These are phyloP conservation scores for Endoconidiophora polonica DNA, from an alignment of 2,329 filamentous ascomycete species.

Conservation along the genomic window DNA sequence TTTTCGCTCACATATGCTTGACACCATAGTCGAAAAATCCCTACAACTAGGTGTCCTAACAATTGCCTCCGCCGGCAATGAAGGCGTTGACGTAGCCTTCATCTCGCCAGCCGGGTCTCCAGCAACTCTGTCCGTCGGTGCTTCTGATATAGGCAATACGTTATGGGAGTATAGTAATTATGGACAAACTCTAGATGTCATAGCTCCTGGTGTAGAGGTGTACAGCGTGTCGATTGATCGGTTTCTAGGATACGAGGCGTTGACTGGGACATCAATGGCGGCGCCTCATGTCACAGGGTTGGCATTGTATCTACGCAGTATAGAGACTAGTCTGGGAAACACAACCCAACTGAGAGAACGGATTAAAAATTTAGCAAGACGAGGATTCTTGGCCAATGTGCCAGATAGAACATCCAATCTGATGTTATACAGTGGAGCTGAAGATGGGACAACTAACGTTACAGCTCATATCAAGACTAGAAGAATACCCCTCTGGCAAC, in stretches of 20 bases:
- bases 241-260: background rate
- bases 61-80: constrained; percentile 21
- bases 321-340: background rate
- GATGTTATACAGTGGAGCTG: background rate
- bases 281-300: constrained; percentile 11
- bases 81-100: constrained; percentile 8
- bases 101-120: constrained; percentile 16
- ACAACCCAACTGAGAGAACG: background rate
- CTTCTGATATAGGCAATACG: constrained; percentile 16
- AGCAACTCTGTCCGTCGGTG: constrained; percentile 18
- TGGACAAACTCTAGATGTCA: constrained; percentile 26
- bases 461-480: no score
- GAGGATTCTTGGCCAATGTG: background rate
- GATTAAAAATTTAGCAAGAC: background rate
- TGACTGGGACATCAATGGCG: constrained; percentile 12
- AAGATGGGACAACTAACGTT: no score
- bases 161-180: constrained; percentile 29
- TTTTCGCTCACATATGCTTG: constrained; percentile 9
- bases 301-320: constrained; percentile 6
- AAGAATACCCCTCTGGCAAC: no score
- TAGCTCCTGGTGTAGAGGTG: constrained; percentile 27
- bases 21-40: constrained; percentile 14
- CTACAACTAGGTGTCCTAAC: constrained; percentile 20
- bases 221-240: background rate
- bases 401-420: constrained; percentile 1